Conservation (phyloP, 1,284 basidiomycete genomes). For the Wallemia hederae region DNA sequence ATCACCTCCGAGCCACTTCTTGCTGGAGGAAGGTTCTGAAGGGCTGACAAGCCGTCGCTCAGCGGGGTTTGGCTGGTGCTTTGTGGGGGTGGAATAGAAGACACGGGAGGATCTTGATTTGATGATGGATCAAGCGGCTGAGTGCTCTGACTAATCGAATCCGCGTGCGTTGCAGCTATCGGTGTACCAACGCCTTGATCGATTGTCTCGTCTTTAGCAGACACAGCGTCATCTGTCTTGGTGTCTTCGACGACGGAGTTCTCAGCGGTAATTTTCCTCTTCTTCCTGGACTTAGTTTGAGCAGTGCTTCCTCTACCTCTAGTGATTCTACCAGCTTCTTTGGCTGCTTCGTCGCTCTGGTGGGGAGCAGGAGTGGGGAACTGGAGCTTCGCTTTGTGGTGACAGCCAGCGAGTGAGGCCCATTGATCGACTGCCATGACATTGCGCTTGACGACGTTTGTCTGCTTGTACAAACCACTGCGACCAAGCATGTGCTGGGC, state of each 20-base stretch:
- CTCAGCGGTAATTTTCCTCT: conserved; percentile 1
- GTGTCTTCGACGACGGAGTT: no score
- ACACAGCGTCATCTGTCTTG: no score
- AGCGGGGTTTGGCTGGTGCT: conserved; percentile 1
- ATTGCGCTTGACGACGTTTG: conserved; percentile 66
- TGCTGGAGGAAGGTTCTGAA: no score
- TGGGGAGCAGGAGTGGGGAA: not conserved
- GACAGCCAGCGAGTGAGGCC: conserved; percentile 22
- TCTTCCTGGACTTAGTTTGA: not conserved
- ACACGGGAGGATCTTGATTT: no score
- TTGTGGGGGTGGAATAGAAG: no score
- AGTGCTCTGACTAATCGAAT: conserved; percentile 1
- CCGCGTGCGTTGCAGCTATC: not conserved
- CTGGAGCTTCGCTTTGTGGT: not conserved
- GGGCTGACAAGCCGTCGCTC: conserved; percentile 1
- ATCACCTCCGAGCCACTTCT: not conserved
- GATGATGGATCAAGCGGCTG: no score
- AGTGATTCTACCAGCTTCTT: not conserved
- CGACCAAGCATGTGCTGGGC: conserved; percentile 70
- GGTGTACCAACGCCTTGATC: no score
- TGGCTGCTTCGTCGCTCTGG: conserved; percentile 13
- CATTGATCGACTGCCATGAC: conserved; percentile 57
- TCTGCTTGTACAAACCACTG: conserved; percentile 58
- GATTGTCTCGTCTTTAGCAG: no score
- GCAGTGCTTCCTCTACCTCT: not conserved